Evolutionary conservation across 352 stramenopile genomes (phyloP).

Genomic region (Pythium grandisporangium): DNA sequence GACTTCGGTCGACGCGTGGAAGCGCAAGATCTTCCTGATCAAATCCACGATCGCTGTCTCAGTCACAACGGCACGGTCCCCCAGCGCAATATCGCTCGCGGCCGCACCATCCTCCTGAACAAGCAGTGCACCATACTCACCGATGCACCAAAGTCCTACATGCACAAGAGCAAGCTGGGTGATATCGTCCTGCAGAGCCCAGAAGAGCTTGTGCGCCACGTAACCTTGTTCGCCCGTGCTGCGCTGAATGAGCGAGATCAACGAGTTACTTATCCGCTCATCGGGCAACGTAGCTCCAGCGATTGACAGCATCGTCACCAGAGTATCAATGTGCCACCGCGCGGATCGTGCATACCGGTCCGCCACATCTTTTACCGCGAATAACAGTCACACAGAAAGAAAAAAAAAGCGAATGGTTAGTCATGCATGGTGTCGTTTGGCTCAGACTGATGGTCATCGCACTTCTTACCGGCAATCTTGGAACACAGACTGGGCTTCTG

Average conservation of each 20-base stretch:
- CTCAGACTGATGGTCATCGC: too few species aligned
- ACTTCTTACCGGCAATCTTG: conserved; percentile 88
- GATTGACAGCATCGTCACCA: conserved; percentile 99
- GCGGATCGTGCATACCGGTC: conserved; percentile 77
- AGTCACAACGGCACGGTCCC: conserved; percentile 54
- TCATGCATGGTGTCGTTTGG: too few species aligned
- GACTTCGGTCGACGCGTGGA: conserved; percentile 72
- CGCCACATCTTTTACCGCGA: conserved; percentile 47
- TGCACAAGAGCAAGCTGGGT: conserved; percentile 94
- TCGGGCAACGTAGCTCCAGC: conserved; percentile 89
- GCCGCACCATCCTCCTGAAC: conserved; percentile 52
- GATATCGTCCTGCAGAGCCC: conserved; percentile 92
- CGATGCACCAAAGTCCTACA: conserved; percentile 97
- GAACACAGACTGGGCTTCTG: conserved; percentile 94
- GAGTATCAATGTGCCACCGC: conserved; percentile 94
- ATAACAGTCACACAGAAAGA: neutral
- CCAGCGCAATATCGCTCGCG: conserved; percentile 46
- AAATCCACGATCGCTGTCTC: conserved; percentile 64
- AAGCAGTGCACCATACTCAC: conserved; percentile 94
- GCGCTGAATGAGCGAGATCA: conserved; percentile 94
- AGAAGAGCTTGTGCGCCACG: conserved; percentile 96
- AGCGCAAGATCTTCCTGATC: conserved; percentile 70
- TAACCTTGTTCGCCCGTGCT: conserved; percentile 88
- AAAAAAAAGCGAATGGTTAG: neutral
- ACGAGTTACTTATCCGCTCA: conserved; percentile 91